Evolutionary conservation across 139 green algal genomes (phyloP), one percentile per base, ranked within the genome.

Genomic region (Coelastrella sp.): DNA sequence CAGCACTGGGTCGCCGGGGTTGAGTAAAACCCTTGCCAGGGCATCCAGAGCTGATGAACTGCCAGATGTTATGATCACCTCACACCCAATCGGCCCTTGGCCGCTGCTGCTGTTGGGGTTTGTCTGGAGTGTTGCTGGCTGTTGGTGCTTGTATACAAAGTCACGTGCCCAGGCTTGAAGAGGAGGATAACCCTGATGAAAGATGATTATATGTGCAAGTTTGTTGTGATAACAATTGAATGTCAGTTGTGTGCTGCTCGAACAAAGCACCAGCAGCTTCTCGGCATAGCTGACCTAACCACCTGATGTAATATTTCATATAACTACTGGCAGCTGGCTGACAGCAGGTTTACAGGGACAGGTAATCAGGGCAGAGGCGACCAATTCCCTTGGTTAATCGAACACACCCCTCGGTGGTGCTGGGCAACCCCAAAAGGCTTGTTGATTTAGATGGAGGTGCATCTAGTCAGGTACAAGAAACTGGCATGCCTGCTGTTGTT

Each of bases 1-100:
- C 49, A 92, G 79, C 66, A 91, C 10, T 22, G 84, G 59, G 63
- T 96, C 95, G 0, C 94, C 94, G 6, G 73, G 89, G 65, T 96
- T 86, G 14, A 96, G 87, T 27, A 97, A 82, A 89, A 96, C 58
- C 35, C 78, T 57, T 4, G 84, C 61, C 14, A 90, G 17, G 0
- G 49, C 66, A 19, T 95, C 93, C 24, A 95, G 80, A 7, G 89
- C 85, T 7, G 78, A 19, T 20, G 92, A 93, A 74, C 66, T 89
- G 25, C 93, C 92, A 74, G 56, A 70, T 9, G 92, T 94, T 65
- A 95, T 86, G 12, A 92, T 63, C 4, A 91, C 15, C 11, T 93
- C 86, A 10, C 61, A 24, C 7, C 63, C 78, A 5, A 75, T 65
- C 3, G 59, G 25, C 72, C 63, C 74, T 22, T 79, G 87, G 73